Conservation (phyloP, 768 basidiomycete species). For the Lenzites betulinus region DNA sequence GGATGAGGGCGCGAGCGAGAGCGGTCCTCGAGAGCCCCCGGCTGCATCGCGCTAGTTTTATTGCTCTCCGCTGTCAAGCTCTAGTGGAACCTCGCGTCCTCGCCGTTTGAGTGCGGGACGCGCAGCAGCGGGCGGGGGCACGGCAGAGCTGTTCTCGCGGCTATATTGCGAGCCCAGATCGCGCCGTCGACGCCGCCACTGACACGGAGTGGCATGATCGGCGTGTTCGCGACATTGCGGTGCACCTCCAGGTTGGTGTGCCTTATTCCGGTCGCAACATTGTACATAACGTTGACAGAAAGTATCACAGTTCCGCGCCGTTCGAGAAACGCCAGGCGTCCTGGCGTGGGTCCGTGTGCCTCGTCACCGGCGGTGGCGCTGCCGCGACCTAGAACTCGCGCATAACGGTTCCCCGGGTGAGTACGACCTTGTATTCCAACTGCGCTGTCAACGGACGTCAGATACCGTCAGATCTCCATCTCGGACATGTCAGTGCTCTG, state of each 20-base stretch:
- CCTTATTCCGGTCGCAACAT: no score
- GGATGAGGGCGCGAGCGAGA: neutral
- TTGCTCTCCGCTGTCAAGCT: neutral
- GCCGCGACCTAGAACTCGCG: no score
- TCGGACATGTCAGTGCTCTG: no score
- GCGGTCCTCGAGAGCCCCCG: neutral
- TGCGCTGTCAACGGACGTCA: no score
- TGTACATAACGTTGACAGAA: no score
- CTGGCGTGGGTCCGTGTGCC: no score
- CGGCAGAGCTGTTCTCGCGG: slow-evolving; percentile 2
- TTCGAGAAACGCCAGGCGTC: no score
- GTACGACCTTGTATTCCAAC: no score
- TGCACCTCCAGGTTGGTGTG: neutral
- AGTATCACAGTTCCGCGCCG: no score
- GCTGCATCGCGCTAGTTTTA: neutral
- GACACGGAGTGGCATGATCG: neutral
- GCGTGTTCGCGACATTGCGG: neutral
- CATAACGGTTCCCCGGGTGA: no score
- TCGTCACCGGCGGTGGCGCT: no score
- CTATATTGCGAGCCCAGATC: neutral
- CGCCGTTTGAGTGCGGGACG: neutral
- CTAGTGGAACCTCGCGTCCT: neutral
- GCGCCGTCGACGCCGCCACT: slow-evolving; percentile 1
- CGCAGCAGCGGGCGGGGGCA: neutral
- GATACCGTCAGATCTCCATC: no score